These are phyloP conservation scores for Penicillium sp. DNA, from an alignment of 2,329 filamentous ascomycete species.

Conservation along the genomic window DNA sequence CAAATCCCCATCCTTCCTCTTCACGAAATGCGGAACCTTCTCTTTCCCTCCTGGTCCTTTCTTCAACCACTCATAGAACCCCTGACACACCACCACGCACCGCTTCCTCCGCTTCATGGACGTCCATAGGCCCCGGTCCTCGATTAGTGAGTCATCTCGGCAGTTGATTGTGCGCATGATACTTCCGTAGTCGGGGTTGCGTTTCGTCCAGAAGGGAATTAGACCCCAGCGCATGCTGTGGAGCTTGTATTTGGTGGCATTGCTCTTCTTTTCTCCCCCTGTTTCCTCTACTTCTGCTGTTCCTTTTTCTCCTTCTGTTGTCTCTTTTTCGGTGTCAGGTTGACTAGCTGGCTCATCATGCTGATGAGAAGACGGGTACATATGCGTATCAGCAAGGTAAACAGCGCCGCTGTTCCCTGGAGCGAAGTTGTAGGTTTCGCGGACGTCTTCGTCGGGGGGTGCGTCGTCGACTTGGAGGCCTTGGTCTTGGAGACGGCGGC, in stretches of 20 bases:
- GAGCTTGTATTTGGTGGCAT: conserved; percentile 63
- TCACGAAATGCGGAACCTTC: conserved; percentile 76
- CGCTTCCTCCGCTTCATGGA: conserved; percentile 82
- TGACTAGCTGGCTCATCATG: no score
- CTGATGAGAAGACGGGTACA: no score
- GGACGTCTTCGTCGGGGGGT: conserved; percentile 60
- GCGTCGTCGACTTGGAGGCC: conserved; percentile 64
- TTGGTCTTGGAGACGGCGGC: conserved; percentile 62
- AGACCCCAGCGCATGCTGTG: conserved; percentile 96
- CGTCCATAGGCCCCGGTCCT: conserved; percentile 76
- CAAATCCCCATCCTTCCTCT: conserved; percentile 68
- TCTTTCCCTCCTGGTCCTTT: conserved; percentile 62
- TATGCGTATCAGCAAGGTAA: conserved; percentile 71
- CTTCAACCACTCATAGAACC: conserved; percentile 95
- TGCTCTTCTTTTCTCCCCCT: no score
- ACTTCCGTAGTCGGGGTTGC: conserved; percentile 65
- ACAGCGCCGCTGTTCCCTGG: conserved; percentile 78
- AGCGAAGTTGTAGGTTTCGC: conserved; percentile 85
- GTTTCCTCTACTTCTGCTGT: no score
- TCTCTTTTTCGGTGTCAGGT: conserved; percentile 13
- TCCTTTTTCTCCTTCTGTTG: conserved; percentile 5
- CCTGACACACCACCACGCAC: conserved; percentile 78
- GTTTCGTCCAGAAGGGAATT: conserved; percentile 86
- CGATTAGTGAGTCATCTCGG: conserved; percentile 72
- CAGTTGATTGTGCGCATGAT: conserved; percentile 91